Evolutionary conservation across 257 asterid species (phyloP).

Genomic region (Paulownia fortunei): DNA sequence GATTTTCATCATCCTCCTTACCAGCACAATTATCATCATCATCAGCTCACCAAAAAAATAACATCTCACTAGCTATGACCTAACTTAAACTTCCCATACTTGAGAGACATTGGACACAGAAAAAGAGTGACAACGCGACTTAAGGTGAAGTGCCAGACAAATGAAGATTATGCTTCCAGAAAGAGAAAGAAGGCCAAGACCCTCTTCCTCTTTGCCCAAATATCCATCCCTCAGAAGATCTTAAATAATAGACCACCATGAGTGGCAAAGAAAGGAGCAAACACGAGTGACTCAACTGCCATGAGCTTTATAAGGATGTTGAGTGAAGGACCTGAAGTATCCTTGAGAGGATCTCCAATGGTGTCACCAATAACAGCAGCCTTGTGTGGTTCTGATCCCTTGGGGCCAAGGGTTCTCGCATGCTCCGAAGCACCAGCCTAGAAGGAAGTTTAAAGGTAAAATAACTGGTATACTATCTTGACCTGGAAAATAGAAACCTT

Average conservation of each 20-base stretch:
- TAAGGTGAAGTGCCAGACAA: slow-evolving; percentile 7
- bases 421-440: slow-evolving; percentile 73
- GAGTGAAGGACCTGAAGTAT: slow-evolving; percentile 73
- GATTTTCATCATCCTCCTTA: slow-evolving; percentile 33
- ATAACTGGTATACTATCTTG: background rate
- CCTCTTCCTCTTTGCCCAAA: background rate
- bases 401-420: slow-evolving; percentile 66
- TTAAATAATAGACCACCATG: slow-evolving; percentile 69
- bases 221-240: slow-evolving; percentile 30
- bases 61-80: slow-evolving; percentile 38
- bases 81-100: slow-evolving; percentile 19
- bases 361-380: slow-evolving; percentile 87
- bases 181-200: background rate
- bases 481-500: background rate
- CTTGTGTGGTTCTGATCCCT: slow-evolving; percentile 79
- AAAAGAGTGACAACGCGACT: slow-evolving; percentile 1
- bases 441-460: background rate
- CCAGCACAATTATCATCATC: slow-evolving; percentile 40
- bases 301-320: slow-evolving; percentile 75
- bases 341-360: slow-evolving; percentile 70
- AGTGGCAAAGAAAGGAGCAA: slow-evolving; percentile 76
- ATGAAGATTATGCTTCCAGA: background rate
- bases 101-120: background rate
- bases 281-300: slow-evolving; percentile 78
- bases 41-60: slow-evolving; percentile 34